Base-by-base conservation (phyloP, 2,329 filamentous ascomycete species). In the Nigrospora oryzae region DNA sequence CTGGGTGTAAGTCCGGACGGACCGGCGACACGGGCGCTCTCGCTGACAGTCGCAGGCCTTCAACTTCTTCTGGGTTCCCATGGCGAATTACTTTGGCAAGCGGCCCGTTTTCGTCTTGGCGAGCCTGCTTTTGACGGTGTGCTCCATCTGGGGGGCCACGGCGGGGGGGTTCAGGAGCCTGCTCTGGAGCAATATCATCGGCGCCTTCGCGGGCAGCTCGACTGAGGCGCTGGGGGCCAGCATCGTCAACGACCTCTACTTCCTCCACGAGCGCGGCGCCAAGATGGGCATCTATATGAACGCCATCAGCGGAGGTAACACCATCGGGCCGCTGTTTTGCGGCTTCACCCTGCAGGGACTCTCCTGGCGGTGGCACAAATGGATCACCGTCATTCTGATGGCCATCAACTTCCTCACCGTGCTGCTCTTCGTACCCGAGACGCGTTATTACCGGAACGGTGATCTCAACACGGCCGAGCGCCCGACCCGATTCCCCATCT, bases 31-130 rank as follows among this genome's bases (percentile, higher is more conserved):
- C 6, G 14, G 15, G n/a, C 11, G 17, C 12, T 1, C 4, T n/a
- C 33, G 31, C 39, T 41, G 39, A 41, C 12, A 7, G 62, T 68
- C 0, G 56, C 71, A 5, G 70, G 69, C 5, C 3, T 71, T 67
- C 55, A 73, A 73, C 51, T 73, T 73, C 59, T 61, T 74, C 52
- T 73, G 69, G 70, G 68, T 73, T 5, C 69, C 69, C 6, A 17
- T 72, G 14, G 67, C 67, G 19, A 70, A 68, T 46, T 69, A 68
- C 45, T 59, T 66, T 36, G 69, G 69, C 38, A 71, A 71, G 53
- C 59, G 70, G 14, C 68, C 69, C 5, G 59, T 71, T 3, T 73
- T 73, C 46, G 64, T 73, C 15, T 59, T 70, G 35, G 56, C 64
- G 2, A 65, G 59, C 6, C 57, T 62, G 6, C 50, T 73, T 31